Percentiles rank a stretch among this genome's conserved stretches.
These are phyloP conservation scores for Yamadazyma akitaensis DNA, from an alignment of 805 yeast genomes.

Conservation along the genomic window DNA sequence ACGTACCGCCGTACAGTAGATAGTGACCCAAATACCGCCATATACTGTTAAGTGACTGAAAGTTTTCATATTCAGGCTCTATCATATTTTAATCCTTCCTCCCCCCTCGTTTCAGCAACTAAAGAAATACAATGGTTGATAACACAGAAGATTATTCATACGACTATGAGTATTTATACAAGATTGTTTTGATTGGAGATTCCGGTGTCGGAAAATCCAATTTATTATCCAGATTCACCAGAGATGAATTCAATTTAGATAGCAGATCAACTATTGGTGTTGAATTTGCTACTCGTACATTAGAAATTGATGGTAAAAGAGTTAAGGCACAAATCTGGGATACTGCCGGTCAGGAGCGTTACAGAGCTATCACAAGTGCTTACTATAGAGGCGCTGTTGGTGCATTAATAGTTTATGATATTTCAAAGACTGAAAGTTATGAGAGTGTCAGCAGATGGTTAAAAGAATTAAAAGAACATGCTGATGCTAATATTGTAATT, in stretches of 20 bases:
- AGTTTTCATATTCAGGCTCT: neutral
- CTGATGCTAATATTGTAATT: slow-evolving; percentile 90
- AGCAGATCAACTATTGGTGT: slow-evolving; percentile 95
- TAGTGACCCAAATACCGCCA: neutral
- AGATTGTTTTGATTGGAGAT: slow-evolving; percentile 94
- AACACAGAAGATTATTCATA: slow-evolving; percentile 45
- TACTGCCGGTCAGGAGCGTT: slow-evolving; percentile 98
- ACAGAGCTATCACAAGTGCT: slow-evolving; percentile 96
- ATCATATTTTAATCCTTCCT: neutral
- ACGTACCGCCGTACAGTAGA: neutral
- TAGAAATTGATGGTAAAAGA: slow-evolving; percentile 79
- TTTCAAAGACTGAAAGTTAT: slow-evolving; percentile 83
- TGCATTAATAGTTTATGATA: slow-evolving; percentile 92
- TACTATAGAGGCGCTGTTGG: slow-evolving; percentile 98
- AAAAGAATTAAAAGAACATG: slow-evolving; percentile 87
- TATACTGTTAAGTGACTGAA: neutral
- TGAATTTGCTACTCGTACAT: slow-evolving; percentile 95
- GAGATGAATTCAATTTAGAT: slow-evolving; percentile 93
- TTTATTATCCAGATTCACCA: slow-evolving; percentile 86
- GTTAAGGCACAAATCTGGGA: slow-evolving; percentile 96
- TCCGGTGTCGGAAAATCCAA: slow-evolving; percentile 97
- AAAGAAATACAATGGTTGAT: slow-evolving; percentile 26
- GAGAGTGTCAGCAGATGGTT: slow-evolving; percentile 86
- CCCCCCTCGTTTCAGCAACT: neutral
- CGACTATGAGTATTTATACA: slow-evolving; percentile 90